phyloP scores from a whole-genome alignment of 2,329 filamentous ascomycete species.

The Colletotrichum sp. region DNA sequence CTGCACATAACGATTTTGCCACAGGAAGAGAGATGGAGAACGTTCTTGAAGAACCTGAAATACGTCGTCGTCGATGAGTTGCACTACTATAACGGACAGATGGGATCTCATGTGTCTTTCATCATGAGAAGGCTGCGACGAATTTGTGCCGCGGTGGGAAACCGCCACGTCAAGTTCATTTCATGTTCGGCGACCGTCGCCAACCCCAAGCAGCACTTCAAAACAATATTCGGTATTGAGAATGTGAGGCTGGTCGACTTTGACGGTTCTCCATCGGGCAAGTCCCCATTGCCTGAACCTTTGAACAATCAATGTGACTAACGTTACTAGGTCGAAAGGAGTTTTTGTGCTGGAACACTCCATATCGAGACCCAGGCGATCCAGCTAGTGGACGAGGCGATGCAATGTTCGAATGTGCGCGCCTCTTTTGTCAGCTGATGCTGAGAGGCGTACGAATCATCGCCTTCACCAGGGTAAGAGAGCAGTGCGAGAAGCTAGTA shows the following conservation, averaged over 20 bases:
- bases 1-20: slow-evolving; percentile 92
- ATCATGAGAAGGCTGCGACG: slow-evolving; percentile 90
- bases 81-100: slow-evolving; percentile 94
- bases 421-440: slow-evolving; percentile 88
- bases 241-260: slow-evolving; percentile 84
- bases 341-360: slow-evolving; percentile 97
- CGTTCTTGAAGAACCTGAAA: slow-evolving; percentile 85
- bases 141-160: slow-evolving; percentile 90
- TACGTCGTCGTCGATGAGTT: slow-evolving; percentile 93
- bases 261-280: slow-evolving; percentile 82
- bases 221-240: slow-evolving; percentile 88
- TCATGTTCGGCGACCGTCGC: slow-evolving; percentile 97
- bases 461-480: slow-evolving; percentile 87
- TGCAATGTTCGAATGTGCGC: slow-evolving; percentile 83
- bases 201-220: slow-evolving; percentile 91
- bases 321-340: slow-evolving; percentile 74
- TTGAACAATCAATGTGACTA: neutral
- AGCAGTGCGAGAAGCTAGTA: slow-evolving; percentile 85
- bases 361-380: slow-evolving; percentile 87
- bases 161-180: slow-evolving; percentile 84
- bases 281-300: neutral
- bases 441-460: slow-evolving; percentile 89
- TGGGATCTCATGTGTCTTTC: slow-evolving; percentile 92
- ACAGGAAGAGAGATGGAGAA: slow-evolving; percentile 87
- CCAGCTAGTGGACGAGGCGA: slow-evolving; percentile 86